Evolutionary conservation across 352 stramenopile genomes (phyloP), one percentile per base, ranked within the genome.

Genomic region (Aphanomyces euteiches): DNA sequence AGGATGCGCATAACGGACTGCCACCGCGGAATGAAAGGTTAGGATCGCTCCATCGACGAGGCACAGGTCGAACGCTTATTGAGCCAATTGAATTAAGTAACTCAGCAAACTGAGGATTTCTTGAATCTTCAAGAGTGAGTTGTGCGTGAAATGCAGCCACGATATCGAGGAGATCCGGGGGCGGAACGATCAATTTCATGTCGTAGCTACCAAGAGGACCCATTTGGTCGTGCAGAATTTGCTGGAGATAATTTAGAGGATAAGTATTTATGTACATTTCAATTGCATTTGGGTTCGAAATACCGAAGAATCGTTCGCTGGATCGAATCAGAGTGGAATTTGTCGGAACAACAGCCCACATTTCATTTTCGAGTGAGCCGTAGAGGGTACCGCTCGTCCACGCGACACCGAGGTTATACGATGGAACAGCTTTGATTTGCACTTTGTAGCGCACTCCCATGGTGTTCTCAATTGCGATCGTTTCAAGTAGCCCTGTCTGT

Each of bases 181-280:
- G 64, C 21, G 54, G 64, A 37, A 34, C n/a, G 6, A 70, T 39
- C 43, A 36, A 70, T 7, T 56, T 13, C 2, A 70, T 39, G 39
- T 70, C 64, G 38, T 63, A 61, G 39, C 19, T 70, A 3, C 50
- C 64, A 45, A 70, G 19, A 2, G 64, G 19, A 10, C 64, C 64
- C 43, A 59, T 48, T 21, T 63, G 19, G 15, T 40, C 12, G 38
- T 58, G 64, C 6, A 63, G 34, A 15, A 36, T 40, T 28, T 28
- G 13, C 10, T 67, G 43, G 47, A 58, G 7, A 10, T 7, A 13
- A 12, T 67, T 58, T 7, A 67, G 47, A 21, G 59, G 59, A 37
- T 67, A 67, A 21, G 59, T 36, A 12, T 28, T 12, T 1, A 53
- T 56, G 59, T 56, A 67, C 59, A 56, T 58, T n/a, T 67, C 59